These are phyloP conservation scores for Uronychia binucleata DNA, from an alignment of 73 alveolate species.

Conservation along the genomic window DNA sequence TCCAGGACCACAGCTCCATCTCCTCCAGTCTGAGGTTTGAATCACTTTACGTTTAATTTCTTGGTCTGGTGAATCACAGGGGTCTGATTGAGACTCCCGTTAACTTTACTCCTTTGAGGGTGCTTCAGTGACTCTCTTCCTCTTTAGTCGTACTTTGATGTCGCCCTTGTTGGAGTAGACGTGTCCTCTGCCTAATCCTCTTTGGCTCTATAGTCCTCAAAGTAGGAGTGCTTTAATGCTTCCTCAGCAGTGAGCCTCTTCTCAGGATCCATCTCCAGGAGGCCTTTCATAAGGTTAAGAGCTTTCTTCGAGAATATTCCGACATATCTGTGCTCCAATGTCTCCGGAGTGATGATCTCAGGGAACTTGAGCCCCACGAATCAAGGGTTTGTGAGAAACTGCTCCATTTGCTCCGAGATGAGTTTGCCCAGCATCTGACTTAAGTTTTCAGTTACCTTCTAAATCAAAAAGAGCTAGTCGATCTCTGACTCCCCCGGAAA, in stretches of 20 bases:
- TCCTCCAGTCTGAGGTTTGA: neutral
- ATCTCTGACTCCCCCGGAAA: conserved; percentile 90
- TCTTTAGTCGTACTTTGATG: neutral
- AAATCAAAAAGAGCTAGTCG: conserved; percentile 66
- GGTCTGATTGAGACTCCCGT: neutral
- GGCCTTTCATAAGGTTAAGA: conserved; percentile 75
- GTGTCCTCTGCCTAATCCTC: conserved; percentile 1
- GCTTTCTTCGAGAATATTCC: conserved; percentile 80
- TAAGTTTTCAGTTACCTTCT: neutral
- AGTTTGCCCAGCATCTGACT: neutral
- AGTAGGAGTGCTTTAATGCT: conserved; percentile 83
- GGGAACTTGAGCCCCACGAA: conserved; percentile 39
- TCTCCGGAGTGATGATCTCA: conserved; percentile 81
- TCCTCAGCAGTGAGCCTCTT: conserved; percentile 85
- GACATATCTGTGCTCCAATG: conserved; percentile 85
- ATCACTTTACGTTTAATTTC: neutral
- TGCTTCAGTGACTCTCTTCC: neutral
- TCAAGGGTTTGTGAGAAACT: conserved; percentile 2
- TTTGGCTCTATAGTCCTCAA: conserved; percentile 74
- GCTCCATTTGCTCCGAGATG: neutral
- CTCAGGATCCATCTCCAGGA: conserved; percentile 85
- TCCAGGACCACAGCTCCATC: neutral
- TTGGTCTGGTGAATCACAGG: neutral
- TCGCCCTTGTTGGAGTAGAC: neutral
- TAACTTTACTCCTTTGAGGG: neutral